These are phyloP conservation scores for Cupressus sempervirens DNA, from an alignment of 75 land plant species.

Conservation along the genomic window DNA sequence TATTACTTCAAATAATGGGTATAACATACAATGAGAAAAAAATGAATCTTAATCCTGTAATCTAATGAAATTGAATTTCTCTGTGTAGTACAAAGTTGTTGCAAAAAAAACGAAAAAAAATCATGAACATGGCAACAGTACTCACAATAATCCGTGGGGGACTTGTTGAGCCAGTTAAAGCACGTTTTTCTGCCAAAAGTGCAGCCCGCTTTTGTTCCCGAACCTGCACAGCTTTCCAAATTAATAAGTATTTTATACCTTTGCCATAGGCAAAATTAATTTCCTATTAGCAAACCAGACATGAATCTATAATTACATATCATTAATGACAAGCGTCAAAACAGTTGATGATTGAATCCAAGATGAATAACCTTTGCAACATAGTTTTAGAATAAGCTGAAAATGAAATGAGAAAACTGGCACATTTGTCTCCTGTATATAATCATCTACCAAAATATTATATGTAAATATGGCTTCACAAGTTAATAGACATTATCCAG, in stretches of 20 bases:
- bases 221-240: slow-evolving; percentile 40
- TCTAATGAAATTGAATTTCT: background rate
- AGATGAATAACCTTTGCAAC: background rate
- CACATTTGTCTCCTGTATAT: background rate
- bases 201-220: slow-evolving; percentile 79
- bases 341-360: background rate
- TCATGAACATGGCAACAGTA: background rate
- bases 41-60: background rate
- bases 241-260: background rate
- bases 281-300: background rate
- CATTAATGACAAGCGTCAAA: background rate
- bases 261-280: background rate
- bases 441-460: background rate
- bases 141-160: slow-evolving; percentile 86
- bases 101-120: background rate
- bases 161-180: slow-evolving; percentile 49
- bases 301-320: background rate
- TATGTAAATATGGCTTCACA: background rate
- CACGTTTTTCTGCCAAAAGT: slow-evolving; percentile 70
- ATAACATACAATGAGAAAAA: background rate
- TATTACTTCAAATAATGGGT: background rate
- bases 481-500: background rate
- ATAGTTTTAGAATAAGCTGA: background rate
- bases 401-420: background rate
- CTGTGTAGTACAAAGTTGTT: background rate